phyloP scores from a whole-genome alignment of 1,284 basidiomycete genomes.

The Cryptococcus hybrid region DNA sequence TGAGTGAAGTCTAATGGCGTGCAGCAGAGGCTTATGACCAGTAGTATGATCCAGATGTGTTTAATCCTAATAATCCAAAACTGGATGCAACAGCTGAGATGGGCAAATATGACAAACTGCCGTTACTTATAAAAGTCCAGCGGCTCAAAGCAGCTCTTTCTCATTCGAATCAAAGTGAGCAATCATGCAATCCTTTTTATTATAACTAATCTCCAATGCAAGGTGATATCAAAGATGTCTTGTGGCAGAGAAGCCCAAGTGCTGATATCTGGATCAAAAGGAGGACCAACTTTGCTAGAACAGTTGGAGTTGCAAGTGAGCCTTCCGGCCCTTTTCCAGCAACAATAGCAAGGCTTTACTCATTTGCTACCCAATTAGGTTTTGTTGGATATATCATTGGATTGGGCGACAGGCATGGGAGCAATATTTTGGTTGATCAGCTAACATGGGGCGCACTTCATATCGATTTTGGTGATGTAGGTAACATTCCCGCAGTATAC shows the following conservation, averaged over 20 bases:
- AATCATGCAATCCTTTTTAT: not conserved
- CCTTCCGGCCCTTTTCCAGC: not conserved
- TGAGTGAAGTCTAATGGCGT: slow-evolving; percentile 11
- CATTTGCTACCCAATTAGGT: slow-evolving; percentile 13
- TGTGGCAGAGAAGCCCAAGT: slow-evolving; percentile 43
- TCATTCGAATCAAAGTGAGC: slow-evolving; percentile 39
- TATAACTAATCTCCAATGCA: not conserved
- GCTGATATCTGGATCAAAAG: slow-evolving; percentile 43
- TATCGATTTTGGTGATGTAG: slow-evolving; percentile 48
- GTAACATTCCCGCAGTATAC: not conserved
- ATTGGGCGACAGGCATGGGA: slow-evolving; percentile 43
- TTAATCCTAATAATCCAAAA: slow-evolving; percentile 19
- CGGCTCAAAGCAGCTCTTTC: slow-evolving; percentile 34
- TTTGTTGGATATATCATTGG: slow-evolving; percentile 46
- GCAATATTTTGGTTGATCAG: slow-evolving; percentile 45
- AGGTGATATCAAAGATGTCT: slow-evolving; percentile 41
- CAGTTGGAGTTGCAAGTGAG: slow-evolving; percentile 41
- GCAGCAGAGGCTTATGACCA: not conserved
- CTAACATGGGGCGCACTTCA: slow-evolving; percentile 45
- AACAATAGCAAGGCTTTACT: not conserved
- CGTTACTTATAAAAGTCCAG: slow-evolving; percentile 35
- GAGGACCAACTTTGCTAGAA: slow-evolving; percentile 43
- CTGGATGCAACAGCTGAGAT: slow-evolving; percentile 31
- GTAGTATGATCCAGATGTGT: slow-evolving; percentile 30
- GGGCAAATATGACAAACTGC: slow-evolving; percentile 40